A percentile compares a stretch with the other conserved stretches of the same genome.
Conservation (phyloP, 2,329 filamentous ascomycete species). For the Chaetomiaceae sp. region DNA sequence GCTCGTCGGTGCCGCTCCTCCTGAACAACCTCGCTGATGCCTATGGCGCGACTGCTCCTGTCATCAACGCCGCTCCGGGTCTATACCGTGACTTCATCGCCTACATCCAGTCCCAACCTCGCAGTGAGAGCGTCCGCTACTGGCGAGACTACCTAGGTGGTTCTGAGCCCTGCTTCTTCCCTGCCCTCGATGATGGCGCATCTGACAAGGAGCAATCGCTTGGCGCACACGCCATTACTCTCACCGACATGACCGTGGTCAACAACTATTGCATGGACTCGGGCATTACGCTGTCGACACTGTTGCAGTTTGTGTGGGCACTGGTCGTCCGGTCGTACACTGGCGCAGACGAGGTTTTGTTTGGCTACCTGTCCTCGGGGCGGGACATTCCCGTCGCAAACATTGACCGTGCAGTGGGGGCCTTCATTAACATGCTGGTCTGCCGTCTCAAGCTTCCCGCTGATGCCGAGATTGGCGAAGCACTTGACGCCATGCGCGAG, state of each 20-base stretch:
- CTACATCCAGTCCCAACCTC: conserved; percentile 20
- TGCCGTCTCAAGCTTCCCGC: conserved; percentile 39
- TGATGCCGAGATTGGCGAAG: conserved; percentile 33
- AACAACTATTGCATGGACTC: conserved; percentile 35
- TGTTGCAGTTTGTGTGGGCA: conserved; percentile 50
- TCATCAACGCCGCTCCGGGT: conserved; percentile 12
- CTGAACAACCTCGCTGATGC: conserved; percentile 27
- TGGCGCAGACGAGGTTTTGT: conserved; percentile 43
- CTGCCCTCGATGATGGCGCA: conserved; percentile 21
- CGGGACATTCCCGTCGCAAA: conserved; percentile 46
- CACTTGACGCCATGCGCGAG: conserved; percentile 40
- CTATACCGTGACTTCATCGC: conserved; percentile 21
- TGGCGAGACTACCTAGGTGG: conserved; percentile 28
- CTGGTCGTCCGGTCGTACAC: conserved; percentile 46
- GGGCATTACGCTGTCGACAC: conserved; percentile 43
- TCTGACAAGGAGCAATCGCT: conserved; percentile 7
- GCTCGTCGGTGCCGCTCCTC: conserved; percentile 40
- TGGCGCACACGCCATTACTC: conserved; percentile 20
- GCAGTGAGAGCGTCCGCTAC: conserved; percentile 24
- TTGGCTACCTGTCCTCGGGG: conserved; percentile 50
- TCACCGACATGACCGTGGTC: conserved; percentile 16
- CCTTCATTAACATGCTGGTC: conserved; percentile 52
- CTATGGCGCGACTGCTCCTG: conserved; percentile 24
- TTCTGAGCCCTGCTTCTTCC: conserved; percentile 29
- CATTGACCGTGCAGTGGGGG: conserved; percentile 45